Conservation (phyloP, 345 rosid genomes). For the Eucalyptus leucophloia region DNA sequence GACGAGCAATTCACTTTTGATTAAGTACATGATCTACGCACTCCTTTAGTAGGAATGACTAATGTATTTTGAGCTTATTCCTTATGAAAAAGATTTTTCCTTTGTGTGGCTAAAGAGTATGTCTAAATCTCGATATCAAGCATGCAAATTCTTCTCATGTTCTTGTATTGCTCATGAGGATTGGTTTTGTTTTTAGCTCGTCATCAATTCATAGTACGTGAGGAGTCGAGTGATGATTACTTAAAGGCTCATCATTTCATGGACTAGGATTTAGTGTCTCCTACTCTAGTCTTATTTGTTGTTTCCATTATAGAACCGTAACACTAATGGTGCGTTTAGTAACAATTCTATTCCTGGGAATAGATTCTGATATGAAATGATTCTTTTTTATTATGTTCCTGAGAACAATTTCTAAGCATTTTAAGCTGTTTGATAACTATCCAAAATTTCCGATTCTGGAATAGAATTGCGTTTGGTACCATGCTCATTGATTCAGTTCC, state of each 20-base stretch:
- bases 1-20: not conserved
- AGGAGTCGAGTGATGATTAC: not conserved
- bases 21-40: not conserved
- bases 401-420: too few species aligned
- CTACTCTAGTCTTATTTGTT: not conserved
- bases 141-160: not conserved
- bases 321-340: too few species aligned
- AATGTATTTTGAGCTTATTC: not conserved
- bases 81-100: not conserved
- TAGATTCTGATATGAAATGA: too few species aligned
- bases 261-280: not conserved
- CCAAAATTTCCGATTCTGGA: too few species aligned
- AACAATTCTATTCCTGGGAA: too few species aligned
- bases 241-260: not conserved
- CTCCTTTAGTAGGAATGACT: not conserved
- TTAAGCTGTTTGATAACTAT: too few species aligned
- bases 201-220: not conserved
- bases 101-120: not conserved
- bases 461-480: too few species aligned
- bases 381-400: too few species aligned
- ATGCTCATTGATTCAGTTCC: too few species aligned
- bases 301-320: not conserved
- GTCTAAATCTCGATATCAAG: not conserved
- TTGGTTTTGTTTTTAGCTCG: not conserved
- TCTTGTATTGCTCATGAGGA: not conserved